Evolutionary conservation across 1,139 yeast genomes (phyloP), one percentile per base, ranked within the genome.

Genomic region (Blastobotrys serpentis): DNA sequence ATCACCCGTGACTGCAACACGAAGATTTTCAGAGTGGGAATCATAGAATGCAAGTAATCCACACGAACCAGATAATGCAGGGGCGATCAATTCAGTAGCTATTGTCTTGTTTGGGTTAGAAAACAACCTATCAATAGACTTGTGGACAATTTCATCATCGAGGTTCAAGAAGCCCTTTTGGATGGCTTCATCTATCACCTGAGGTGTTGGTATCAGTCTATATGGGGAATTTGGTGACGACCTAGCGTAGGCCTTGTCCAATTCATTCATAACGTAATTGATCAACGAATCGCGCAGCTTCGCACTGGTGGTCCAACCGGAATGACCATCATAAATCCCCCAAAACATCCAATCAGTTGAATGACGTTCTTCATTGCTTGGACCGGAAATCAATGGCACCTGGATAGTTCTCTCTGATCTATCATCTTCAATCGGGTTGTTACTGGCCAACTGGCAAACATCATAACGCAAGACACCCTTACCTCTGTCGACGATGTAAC

Each of bases 1-100:
- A 66, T 92, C 99, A 39, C 99, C 99, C 0, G 98, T 82, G 4
- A 90, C 95, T 0, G 98, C 98, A 25, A 92, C 96, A 58, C 88
- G 84, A 56, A 92, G 74, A 46, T 77, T 70, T 49, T 81, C 77
- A 33, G 88, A 75, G 50, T 78, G 76, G 2, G 96, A 81, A 65
- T 92, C 96, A 67, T 86, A 92, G 61, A 87, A 84, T 1, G 96
- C 82, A 53, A 92, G 73, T 52, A 92, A 73, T 0, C 95, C 97
- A 72, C 99, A 92, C 0, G 97, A 84, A 0, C 98, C 99, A 2
- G 96, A 85, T 44, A 94, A 76, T 1, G 98, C 98, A 2, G 98
- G 97, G 77, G 92, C 84, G 59, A 86, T 74, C 53, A 82, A 69
- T 61, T 84, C 89, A 0, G 90, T 84, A 23, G 84, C 96, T 67